Conservation (phyloP, 805 yeast genomes). For the Myxozyma udenii region DNA sequence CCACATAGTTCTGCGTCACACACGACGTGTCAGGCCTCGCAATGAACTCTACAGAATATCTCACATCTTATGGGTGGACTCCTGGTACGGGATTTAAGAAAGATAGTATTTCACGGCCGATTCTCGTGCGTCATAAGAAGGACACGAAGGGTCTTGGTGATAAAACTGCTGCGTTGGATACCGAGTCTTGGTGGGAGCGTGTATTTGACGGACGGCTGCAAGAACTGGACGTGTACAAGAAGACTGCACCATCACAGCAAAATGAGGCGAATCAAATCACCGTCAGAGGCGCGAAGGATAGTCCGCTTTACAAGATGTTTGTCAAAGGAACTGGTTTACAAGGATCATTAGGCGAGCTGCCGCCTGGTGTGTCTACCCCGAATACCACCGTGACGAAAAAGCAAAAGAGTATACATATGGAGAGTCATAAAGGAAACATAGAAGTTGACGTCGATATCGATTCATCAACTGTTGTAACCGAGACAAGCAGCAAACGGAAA, state of each 20-base stretch:
- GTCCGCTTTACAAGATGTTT: conserved; percentile 82
- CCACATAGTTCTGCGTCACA: too few species aligned
- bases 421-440: not conserved
- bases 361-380: not conserved
- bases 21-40: too few species aligned
- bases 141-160: conserved; percentile 91
- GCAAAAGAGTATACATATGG: too few species aligned
- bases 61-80: conserved; percentile 82
- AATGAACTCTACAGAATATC: conserved; percentile 75
- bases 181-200: conserved; percentile 96
- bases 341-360: conserved; percentile 52
- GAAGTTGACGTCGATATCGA: not conserved
- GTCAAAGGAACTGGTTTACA: conserved; percentile 80
- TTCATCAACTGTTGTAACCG: not conserved
- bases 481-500: not conserved
- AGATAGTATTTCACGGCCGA: conserved; percentile 82
- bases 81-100: conserved; percentile 80
- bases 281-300: conserved; percentile 46
- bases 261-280: conserved; percentile 43
- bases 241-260: conserved; percentile 13
- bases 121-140: conserved; percentile 83
- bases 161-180: conserved; percentile 55
- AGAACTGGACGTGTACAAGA: conserved; percentile 55
- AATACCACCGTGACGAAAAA: not conserved
- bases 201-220: conserved; percentile 91